Evolutionary conservation across 805 yeast genomes (phyloP), one percentile per base, ranked within the genome.

Genomic region (Torulaspora gathmanii): DNA sequence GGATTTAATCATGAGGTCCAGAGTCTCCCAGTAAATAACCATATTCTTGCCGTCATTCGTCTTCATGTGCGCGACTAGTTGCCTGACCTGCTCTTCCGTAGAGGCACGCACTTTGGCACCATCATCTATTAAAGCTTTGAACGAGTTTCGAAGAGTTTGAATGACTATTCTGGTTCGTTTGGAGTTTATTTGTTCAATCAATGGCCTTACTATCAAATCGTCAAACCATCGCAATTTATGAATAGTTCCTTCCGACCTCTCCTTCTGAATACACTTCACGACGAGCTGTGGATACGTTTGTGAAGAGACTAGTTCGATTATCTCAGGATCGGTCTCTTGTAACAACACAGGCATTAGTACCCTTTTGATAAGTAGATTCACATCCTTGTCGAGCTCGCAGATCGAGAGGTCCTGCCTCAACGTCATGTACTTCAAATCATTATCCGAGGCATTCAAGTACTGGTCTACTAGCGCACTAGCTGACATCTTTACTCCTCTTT

Each of bases 341-440:
- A 74, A 61, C 20, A 61, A 45, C 8, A 58, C 47, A 6, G 62
- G 61, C 17, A 55, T 15, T 12, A 52, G 29, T 4, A 61, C 44
- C 41, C 79, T 77, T 37, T 83, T 86, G 46, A 91, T 72, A 33
- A 73, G 70, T 37, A 74, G 77, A 51, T 81, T 88, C 31, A 88
- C 67, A 11, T 83, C 86, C 27, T 68, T 63, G 52, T 80, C 83
- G 28, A 87, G 70, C 47, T 86, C 95, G n/a, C 75, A 78, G 8
- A 90, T 69, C 57, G 85, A 86, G 43, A 89, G 79, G 60, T 89
- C 84, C 67, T 88, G 88, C 63, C 95, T 79, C 95, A 97, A 87
- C 4, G 95, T 81, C 65, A 62, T 62, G 41, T 61, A 62, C 30
- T 54, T 60, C 33, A 62, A 30, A 36, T 62, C 67, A 47, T 45